A percentile compares a stretch with the other conserved stretches of the same genome.
phyloP scores from a whole-genome alignment of 257 asterid genomes.

The Catharanthus roseus region DNA sequence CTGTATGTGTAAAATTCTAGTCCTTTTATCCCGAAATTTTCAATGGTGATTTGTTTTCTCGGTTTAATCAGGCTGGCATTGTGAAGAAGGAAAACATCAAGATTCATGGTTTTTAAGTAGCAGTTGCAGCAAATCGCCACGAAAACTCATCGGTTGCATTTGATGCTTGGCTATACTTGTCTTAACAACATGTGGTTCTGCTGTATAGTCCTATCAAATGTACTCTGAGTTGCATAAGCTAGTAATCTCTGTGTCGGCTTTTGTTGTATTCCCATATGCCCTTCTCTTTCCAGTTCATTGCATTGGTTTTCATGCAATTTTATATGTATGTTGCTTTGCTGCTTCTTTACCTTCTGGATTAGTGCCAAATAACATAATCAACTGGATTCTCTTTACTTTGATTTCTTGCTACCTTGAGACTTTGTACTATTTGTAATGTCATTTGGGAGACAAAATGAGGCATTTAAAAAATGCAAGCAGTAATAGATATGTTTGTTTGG shows the following conservation, averaged over 20 bases:
- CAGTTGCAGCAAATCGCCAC: constrained; percentile 8
- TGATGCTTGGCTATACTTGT: constrained; percentile 3
- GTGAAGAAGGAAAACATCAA: constrained; percentile 81
- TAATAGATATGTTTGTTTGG: no score
- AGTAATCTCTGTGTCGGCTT: not conserved
- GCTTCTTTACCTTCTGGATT: not conserved
- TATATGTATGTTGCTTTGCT: not conserved
- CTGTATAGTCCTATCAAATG: constrained; percentile 2
- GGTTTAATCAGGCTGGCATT: constrained; percentile 51
- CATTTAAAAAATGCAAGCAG: no score
- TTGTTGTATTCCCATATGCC: constrained; percentile 2
- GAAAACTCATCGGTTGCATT: not conserved
- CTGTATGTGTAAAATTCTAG: not conserved
- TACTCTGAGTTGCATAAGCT: constrained; percentile 3
- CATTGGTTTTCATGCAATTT: not conserved
- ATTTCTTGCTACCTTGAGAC: not conserved
- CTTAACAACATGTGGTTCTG: not conserved
- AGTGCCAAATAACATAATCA: constrained; percentile 1
- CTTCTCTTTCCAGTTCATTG: not conserved
- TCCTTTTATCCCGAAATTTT: not conserved
- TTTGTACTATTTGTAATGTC: no score
- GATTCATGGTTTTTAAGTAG: constrained; percentile 67
- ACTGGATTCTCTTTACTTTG: not conserved
- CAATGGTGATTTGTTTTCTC: not conserved
- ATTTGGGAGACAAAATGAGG: no score